Evolutionary conservation across 352 stramenopile genomes (phyloP), one percentile per base, ranked within the genome.

Genomic region (Phytopythium cucurbitacearum): DNA sequence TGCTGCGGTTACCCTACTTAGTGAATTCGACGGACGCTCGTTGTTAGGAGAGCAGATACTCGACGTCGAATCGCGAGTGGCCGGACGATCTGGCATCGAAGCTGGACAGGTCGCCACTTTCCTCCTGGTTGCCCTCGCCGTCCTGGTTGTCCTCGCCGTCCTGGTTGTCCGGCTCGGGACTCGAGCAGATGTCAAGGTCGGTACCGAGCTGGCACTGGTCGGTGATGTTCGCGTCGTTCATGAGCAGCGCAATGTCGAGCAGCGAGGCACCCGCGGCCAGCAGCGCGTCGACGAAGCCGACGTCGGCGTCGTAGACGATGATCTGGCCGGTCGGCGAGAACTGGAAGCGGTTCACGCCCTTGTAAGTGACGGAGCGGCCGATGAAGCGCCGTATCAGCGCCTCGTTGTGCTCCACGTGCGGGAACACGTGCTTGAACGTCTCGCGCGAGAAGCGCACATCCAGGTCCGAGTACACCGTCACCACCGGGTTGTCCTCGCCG

Each of bases 401-500:
- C 43, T 80, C 62, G 49, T 88, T 74, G 46, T 72, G n/a, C 0
- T 62, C 60, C 28, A 73, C 68, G 35, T 90, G 80, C 7, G 79
- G 80, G 53, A 87, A 90, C 13, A 90, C 56, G 37, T 80, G 33
- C 13, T 71, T 52, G 40, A 90, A 74, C 3, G 80, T 88, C 2
- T 59, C 63, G 6, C 50, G 59, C 12, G 74, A 87, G 50, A 85
- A 71, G 8, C 73, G 65, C 9, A 82, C 68, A 44, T 69, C 62
- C 57, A 90, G 56, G 43, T 79, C 55, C 16, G 64, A 69, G 39
- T 56, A 64, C 32, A 73, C 74, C 6, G 71, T 69, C 21, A 83
- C 69, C 37, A 85, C 54, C 2, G 71, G 74, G 37, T 63, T 74
- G 8, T 82, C 68, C 13, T 72, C 60, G 12, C 68, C 51, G 3